Evolutionary conservation across 2,329 filamentous ascomycete species (phyloP).

Genomic region (Hansfordia pulvinata): DNA sequence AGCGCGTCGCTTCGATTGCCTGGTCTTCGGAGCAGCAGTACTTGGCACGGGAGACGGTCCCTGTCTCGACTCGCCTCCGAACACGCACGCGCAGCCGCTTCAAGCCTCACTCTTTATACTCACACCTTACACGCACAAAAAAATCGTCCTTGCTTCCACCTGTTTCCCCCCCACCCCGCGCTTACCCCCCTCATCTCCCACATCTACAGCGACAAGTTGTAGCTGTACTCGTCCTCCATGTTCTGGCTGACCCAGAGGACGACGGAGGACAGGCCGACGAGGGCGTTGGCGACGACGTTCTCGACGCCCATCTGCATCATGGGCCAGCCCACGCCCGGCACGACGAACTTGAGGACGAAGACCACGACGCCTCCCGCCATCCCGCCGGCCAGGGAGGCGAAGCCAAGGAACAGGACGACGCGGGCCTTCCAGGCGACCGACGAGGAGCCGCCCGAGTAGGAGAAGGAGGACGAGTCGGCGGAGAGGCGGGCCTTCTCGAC

Average conservation of each 20-base stretch:
- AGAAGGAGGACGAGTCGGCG: constrained; percentile 49
- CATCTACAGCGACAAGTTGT: constrained; percentile 52
- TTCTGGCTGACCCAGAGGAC: constrained; percentile 59
- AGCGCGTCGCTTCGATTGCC: too few species aligned
- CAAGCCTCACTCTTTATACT: too few species aligned
- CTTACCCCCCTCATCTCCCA: too few species aligned
- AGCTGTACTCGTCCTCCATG: constrained; percentile 60
- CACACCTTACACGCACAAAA: too few species aligned
- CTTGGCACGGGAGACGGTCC: too few species aligned
- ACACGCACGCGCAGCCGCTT: too few species aligned
- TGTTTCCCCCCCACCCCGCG: too few species aligned
- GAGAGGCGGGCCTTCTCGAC: constrained; percentile 54
- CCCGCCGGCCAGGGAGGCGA: constrained; percentile 50
- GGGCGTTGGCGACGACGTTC: constrained; percentile 51
- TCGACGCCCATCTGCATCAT: constrained; percentile 51
- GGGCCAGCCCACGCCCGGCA: constrained; percentile 42
- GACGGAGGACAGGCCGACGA: constrained; percentile 49
- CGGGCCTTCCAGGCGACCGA: constrained; percentile 60
- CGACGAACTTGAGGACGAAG: constrained; percentile 51
- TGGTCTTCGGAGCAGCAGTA: too few species aligned
- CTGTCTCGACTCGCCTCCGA: too few species aligned
- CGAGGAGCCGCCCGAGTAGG: constrained; percentile 50
- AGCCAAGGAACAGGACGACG: constrained; percentile 53
- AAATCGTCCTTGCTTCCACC: too few species aligned
- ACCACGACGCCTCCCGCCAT: constrained; percentile 59